A percentile compares a stretch with the other conserved stretches of the same genome.
Conservation (phyloP, 1,284 basidiomycete species). For the Rhodotorula sp. region DNA sequence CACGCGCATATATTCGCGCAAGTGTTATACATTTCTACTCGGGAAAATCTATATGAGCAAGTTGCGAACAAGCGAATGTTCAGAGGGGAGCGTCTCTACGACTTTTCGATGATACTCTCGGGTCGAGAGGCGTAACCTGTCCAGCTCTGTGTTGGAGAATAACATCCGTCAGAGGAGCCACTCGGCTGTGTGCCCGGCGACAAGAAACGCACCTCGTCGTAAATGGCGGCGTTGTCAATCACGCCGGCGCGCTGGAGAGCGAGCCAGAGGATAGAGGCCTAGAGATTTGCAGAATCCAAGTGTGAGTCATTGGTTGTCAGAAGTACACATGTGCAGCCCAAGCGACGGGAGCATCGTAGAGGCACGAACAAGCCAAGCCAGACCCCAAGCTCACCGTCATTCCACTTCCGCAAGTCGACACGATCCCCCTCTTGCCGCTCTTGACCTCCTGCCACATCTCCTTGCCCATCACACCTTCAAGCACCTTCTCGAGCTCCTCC, state of each 20-base stretch:
- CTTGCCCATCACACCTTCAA: slow-evolving; percentile 62
- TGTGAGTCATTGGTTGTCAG: neutral
- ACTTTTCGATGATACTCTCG: slow-evolving; percentile 62
- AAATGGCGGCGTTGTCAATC: slow-evolving; percentile 59
- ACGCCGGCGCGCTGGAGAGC: slow-evolving; percentile 69
- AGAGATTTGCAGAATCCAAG: neutral
- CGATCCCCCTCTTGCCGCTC: slow-evolving; percentile 60
- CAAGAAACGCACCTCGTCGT: slow-evolving; percentile 69
- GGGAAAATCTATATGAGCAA: neutral
- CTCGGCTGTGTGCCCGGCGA: neutral
- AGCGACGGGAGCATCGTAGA: neutral
- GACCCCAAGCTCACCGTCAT: slow-evolving; percentile 64
- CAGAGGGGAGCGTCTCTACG: neutral
- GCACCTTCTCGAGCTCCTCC: slow-evolving; percentile 60
- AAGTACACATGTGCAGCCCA: neutral
- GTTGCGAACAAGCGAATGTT: no score
- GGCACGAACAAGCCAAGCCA: neutral
- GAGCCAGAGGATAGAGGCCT: slow-evolving; percentile 83
- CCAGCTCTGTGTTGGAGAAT: slow-evolving; percentile 63
- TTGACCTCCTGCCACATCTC: slow-evolving; percentile 58
- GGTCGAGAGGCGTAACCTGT: slow-evolving; percentile 70
- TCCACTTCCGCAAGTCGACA: slow-evolving; percentile 59
- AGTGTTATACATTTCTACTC: no score
- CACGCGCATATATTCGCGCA: no score
- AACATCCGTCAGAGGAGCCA: neutral